phyloP scores from a whole-genome alignment of 1,284 basidiomycete species.

The Nidula niveotomentosa region DNA sequence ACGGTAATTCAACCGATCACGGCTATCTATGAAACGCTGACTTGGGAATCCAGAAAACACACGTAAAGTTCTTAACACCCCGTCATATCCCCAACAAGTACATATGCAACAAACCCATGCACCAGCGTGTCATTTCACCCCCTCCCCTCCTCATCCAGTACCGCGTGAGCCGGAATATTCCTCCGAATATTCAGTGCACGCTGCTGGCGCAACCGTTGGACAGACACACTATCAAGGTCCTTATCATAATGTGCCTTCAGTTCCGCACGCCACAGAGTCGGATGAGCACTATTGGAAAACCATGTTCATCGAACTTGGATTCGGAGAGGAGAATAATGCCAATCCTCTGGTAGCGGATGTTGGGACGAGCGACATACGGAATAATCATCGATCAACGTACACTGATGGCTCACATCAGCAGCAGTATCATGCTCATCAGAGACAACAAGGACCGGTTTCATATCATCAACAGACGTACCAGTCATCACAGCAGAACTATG shows the following conservation, averaged over 20 bases:
- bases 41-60: too few relatives aligned
- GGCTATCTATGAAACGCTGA: too few relatives aligned
- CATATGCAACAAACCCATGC: too few relatives aligned
- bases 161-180: background rate
- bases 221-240: background rate
- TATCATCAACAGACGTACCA: constrained; percentile 7
- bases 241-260: background rate
- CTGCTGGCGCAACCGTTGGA: too few relatives aligned
- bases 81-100: constrained; percentile 33
- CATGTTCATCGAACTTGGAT: constrained; percentile 71
- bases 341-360: too few relatives aligned
- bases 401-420: constrained; percentile 15
- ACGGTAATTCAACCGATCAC: constrained; percentile 1
- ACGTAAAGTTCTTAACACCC: too few relatives aligned
- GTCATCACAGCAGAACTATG: constrained; percentile 21
- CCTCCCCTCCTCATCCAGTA: background rate
- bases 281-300: constrained; percentile 68
- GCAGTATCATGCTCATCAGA: constrained; percentile 13
- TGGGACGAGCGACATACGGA: constrained; percentile 11
- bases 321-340: constrained; percentile 41
- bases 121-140: background rate
- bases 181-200: too few relatives aligned
- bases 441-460: constrained; percentile 22
- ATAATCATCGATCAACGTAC: constrained; percentile 14
- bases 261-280: constrained; percentile 19